Base-by-base conservation (phyloP, 257 asterid species). In the Scutellaria baicalensis region DNA sequence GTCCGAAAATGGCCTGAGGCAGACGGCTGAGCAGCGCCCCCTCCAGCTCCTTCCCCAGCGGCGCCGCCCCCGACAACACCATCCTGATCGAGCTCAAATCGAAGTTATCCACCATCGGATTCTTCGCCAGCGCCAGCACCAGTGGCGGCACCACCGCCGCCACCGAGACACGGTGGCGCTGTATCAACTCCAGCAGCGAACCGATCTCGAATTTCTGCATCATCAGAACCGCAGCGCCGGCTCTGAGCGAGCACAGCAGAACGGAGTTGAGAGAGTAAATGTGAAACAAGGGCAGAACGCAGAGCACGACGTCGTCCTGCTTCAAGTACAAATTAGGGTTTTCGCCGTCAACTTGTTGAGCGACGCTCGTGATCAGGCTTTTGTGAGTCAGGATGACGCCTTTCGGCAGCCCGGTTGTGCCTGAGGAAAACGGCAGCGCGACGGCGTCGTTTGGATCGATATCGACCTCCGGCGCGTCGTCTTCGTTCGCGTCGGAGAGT, bases 71-170 rank as follows among this genome's bases (percentile, higher is more conserved):
- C 0, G 94, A 91, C 69, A 88, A 4, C 74, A 91, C 96, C 78
- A 85, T 4, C 35, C 92, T 49, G 1, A 91, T 84, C 1, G 97
- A 91, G 68, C 86, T 84, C 80, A 91, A 70, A 47, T 91, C 96
- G 71, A 57, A 91, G 6, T 74, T 72, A 33, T 84, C 96, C 61
- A 91, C 92, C 83, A 82, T 9, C 3, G 94, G 87, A 14, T 82
- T 91, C 84, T 86, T 91, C 0, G 94, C 97, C 77, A 91, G 44
- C 35, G 96, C 92, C 70, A 91, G 33, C 4, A 88, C 97, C 13
- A 91, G 44, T 63, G 96, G 97, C 58, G 97, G 97, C 73, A 91
- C 97, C 64, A 88, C 94, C 47, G 92, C 90, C 7, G 94, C 96
- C 59, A 91, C 84, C 14, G 97, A 80, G 47, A 91, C 96, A 0